Conservation (phyloP, 2,329 filamentous ascomycete species). For the Fusarium temperatum region DNA sequence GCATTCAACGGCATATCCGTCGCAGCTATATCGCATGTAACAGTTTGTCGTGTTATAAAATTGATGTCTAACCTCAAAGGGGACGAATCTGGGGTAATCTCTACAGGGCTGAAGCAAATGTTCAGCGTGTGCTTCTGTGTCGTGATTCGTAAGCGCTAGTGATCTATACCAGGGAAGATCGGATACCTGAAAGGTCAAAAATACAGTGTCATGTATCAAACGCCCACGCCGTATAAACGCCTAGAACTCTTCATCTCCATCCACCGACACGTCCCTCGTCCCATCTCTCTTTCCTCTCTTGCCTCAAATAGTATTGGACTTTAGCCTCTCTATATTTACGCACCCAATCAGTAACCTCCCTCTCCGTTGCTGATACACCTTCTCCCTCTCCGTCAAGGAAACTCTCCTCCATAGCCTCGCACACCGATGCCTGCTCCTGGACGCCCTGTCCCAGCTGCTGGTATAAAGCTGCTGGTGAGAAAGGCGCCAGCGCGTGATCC, state of each 20-base stretch:
- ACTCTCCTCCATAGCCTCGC: slow-evolving; percentile 87
- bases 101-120: neutral
- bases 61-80: neutral
- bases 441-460: slow-evolving; percentile 80
- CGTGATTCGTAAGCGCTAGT: neutral
- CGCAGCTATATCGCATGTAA: neutral
- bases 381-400: slow-evolving; percentile 73
- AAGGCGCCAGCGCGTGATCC: slow-evolving; percentile 84
- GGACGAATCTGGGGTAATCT: neutral
- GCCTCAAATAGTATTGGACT: slow-evolving; percentile 79
- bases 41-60: neutral
- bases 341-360: slow-evolving; percentile 88
- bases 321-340: slow-evolving; percentile 81
- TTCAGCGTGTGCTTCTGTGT: neutral
- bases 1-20: neutral
- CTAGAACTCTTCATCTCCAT: slow-evolving; percentile 69
- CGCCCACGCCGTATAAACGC: neutral
- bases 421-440: slow-evolving; percentile 83
- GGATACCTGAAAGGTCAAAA: neutral
- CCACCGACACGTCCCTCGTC: slow-evolving; percentile 95
- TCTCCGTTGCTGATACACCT: slow-evolving; percentile 68
- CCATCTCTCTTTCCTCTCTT: slow-evolving; percentile 92
- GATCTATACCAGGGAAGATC: neutral
- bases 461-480: slow-evolving; percentile 87
- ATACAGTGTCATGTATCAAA: neutral